Base-by-base conservation (phyloP, 305 asterid species). In the Rubia tinctorum region DNA sequence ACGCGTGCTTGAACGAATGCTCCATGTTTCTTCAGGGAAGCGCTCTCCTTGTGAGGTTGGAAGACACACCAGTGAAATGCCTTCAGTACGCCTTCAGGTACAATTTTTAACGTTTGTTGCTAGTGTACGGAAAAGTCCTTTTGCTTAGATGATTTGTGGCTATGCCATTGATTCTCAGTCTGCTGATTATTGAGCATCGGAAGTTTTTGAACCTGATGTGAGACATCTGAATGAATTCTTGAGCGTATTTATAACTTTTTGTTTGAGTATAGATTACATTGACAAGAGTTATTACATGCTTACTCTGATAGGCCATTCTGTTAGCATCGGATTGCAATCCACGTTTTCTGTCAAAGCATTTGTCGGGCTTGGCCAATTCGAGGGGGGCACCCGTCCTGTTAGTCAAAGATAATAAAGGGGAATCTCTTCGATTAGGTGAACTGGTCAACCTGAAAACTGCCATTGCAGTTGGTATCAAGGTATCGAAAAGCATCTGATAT, bases 391-490 rank as follows among this genome's bases (percentile, higher is more conserved):
- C 98, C 7, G 69, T 94, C 73, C 80, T 91, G 73, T 73, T 80
- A 67, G 75, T 90, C 70, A 89, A 80, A 84, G 97, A 94, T 66
- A 85, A 74, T 51, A 87, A 80, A 80, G 81, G 82, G 74, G 98
- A 91, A 73, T 94, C 98, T 70, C 76, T 86, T 71, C 86, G 91
- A 79, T 84, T 91, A 80, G 96, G 99, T 53, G 90, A 90, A 83
- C 78, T 94, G 71, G 77, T 94, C 30, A 90, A 91, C 78, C 83
- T 94, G 69, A 94, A 85, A 82, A 90, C 93, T 64, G 88, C 98
- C 65, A 90, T 91, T 51, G 87, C 97, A 70, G 80, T 94, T 71
- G 97, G 97, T 44, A 78, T 91, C 66, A 94, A 91, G 96, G 98
- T 88, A 25, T 42, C 43, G 70, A n/a, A 66, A 66, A 7, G 8